These are phyloP conservation scores for Nakazawaea siamensis DNA, from an alignment of 805 yeast genomes.

Conservation along the genomic window DNA sequence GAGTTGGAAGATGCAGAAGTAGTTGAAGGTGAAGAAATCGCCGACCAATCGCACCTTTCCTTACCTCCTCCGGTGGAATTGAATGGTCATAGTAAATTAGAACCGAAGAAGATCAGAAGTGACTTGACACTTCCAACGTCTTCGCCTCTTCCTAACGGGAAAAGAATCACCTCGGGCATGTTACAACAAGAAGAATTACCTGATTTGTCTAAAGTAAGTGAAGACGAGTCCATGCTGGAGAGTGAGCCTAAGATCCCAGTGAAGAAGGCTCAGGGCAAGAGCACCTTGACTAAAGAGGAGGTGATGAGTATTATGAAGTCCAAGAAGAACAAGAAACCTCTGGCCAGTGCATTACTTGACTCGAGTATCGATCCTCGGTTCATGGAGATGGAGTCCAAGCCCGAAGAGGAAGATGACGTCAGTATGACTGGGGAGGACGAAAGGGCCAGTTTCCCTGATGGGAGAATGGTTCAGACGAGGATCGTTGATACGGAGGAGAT, in stretches of 20 bases:
- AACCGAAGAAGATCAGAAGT: constrained; percentile 5
- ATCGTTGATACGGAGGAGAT: too few species aligned
- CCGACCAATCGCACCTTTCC: constrained; percentile 11
- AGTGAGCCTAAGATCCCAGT: constrained; percentile 1
- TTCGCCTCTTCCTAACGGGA: constrained; percentile 25
- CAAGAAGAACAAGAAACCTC: constrained; percentile 17
- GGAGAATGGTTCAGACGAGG: too few species aligned
- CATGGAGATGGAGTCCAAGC: too few species aligned
- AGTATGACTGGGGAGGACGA: too few species aligned
- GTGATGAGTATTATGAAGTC: constrained; percentile 14
- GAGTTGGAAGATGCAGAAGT: constrained; percentile 11
- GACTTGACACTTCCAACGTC: constrained; percentile 16
- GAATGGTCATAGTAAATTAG: constrained; percentile 16
- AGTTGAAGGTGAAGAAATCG: constrained; percentile 1
- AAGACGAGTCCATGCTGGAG: neutral
- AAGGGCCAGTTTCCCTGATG: too few species aligned
- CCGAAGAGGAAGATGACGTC: too few species aligned
- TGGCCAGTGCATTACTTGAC: constrained; percentile 13
- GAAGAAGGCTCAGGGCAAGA: neutral
- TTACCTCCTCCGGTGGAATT: constrained; percentile 17
- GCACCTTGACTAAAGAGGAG: constrained; percentile 11
- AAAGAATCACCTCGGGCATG: constrained; percentile 30
- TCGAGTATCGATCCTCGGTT: too few species aligned
- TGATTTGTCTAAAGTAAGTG: constrained; percentile 21
- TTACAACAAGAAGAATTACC: constrained; percentile 20